Evolutionary conservation across 148 eudicot species (phyloP).

Genomic region (Selenicereus undatus): DNA sequence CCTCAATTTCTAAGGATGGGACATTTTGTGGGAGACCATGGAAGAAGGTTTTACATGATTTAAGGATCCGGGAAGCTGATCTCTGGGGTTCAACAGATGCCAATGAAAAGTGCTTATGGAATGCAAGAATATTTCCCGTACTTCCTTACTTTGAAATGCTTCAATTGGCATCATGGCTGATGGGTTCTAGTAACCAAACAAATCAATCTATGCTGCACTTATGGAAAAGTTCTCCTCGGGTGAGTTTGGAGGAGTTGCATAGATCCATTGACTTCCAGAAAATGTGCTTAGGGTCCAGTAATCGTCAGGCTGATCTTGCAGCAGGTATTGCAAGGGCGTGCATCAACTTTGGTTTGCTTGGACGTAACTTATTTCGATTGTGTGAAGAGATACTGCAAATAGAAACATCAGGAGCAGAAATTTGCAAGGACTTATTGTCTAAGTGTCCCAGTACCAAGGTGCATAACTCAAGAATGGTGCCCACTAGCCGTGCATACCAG

Average conservation of each 20-base stretch:
- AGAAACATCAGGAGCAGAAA: constrained; percentile 55
- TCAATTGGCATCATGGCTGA: constrained; percentile 71
- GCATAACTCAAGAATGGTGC: constrained; percentile 65
- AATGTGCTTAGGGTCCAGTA: constrained; percentile 75
- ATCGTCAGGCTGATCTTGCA: constrained; percentile 90
- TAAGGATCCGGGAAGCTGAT: constrained; percentile 65
- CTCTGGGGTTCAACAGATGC: constrained; percentile 47
- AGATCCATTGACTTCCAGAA: constrained; percentile 74
- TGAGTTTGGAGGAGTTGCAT: constrained; percentile 90
- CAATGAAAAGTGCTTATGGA: constrained; percentile 85
- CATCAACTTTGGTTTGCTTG: constrained; percentile 78
- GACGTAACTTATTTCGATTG: constrained; percentile 81
- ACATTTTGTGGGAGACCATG: constrained; percentile 98
- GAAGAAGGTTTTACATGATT: constrained; percentile 72
- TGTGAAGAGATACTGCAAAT: constrained; percentile 80
- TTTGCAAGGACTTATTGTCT: constrained; percentile 61
- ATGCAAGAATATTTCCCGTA: constrained; percentile 80
- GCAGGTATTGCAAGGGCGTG: constrained; percentile 81
- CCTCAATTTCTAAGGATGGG: constrained; percentile 55
- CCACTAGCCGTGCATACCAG: constrained; percentile 85
- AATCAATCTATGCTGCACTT: constrained; percentile 39
- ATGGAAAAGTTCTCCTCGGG: constrained; percentile 66
- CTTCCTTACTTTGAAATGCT: constrained; percentile 82
- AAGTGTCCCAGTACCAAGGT: constrained; percentile 59
- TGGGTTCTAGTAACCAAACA: constrained; percentile 55